Percentiles rank a stretch among this genome's conserved stretches.
phyloP scores from a whole-genome alignment of 495 filamentous ascomycete species.

The Thozetella sp. region DNA sequence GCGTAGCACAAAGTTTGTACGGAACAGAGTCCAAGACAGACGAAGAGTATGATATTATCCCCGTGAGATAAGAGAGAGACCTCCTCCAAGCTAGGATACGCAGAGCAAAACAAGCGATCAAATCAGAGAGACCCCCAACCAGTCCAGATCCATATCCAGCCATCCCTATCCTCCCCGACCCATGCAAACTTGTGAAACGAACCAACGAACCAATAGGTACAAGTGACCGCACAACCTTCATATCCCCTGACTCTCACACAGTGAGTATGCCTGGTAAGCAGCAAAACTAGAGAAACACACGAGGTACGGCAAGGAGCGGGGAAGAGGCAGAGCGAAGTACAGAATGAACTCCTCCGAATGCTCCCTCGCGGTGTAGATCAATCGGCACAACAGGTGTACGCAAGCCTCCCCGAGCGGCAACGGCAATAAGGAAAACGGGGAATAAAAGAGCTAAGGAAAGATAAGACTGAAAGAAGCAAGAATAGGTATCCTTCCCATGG shows the following conservation, averaged over 20 bases:
- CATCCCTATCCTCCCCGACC: neutral
- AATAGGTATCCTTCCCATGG: neutral
- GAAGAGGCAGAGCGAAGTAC: conserved; percentile 18
- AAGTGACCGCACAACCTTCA: neutral
- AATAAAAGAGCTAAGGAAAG: neutral
- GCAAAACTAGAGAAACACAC: conserved; percentile 6
- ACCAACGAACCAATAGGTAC: conserved; percentile 3
- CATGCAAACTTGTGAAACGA: conserved; percentile 2
- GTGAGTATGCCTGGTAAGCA: conserved; percentile 10
- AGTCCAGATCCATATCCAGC: neutral
- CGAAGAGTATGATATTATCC: neutral
- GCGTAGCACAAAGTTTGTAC: no score
- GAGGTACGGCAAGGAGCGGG: neutral
- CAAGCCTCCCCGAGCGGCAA: neutral
- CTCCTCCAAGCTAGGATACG: neutral
- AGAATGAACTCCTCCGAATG: conserved; percentile 7
- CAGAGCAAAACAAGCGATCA: neutral
- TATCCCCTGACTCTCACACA: neutral
- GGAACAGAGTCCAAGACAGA: neutral
- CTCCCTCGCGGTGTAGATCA: neutral
- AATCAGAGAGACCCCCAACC: neutral
- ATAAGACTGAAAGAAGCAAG: neutral
- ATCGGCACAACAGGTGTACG: neutral
- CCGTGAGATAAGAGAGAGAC: neutral
- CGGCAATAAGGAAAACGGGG: neutral